Conservation (phyloP, 208 protist genomes). For the Crithidia expoeki region DNA sequence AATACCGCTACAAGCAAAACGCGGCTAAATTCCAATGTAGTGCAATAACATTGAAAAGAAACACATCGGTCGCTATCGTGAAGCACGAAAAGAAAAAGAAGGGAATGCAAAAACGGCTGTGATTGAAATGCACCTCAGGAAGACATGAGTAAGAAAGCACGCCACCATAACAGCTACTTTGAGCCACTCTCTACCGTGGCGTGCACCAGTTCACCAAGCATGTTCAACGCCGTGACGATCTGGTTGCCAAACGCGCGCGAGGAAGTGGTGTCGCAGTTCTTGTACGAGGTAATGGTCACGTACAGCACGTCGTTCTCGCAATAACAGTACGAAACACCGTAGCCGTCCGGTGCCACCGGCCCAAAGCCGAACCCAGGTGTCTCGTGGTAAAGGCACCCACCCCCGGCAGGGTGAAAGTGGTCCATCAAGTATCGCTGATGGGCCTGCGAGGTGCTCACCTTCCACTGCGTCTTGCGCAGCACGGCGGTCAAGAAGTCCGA, state of each 20-base stretch:
- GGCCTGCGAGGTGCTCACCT: constrained; percentile 81
- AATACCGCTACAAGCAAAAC: neutral
- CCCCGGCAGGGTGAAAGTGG: constrained; percentile 41
- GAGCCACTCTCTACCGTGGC: neutral
- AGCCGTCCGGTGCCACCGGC: constrained; percentile 82
- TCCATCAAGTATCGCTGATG: constrained; percentile 68
- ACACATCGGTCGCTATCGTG: no score
- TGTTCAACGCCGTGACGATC: constrained; percentile 50
- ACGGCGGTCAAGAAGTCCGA: constrained; percentile 70
- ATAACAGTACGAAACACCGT: constrained; percentile 91
- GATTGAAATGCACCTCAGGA: constrained; percentile 7
- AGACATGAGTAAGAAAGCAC: neutral
- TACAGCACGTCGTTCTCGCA: constrained; percentile 69
- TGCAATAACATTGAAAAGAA: no score
- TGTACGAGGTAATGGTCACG: constrained; percentile 84
- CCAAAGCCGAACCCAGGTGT: constrained; percentile 86
- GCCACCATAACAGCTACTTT: neutral
- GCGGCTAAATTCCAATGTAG: no score
- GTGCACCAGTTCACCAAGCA: constrained; percentile 35
- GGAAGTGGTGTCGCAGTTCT: constrained; percentile 49
- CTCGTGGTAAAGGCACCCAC: constrained; percentile 39
- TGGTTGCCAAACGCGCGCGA: constrained; percentile 40
- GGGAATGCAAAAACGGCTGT: neutral
- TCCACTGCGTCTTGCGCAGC: constrained; percentile 72
- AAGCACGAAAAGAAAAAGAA: no score